phyloP scores from a whole-genome alignment of 352 stramenopile species.

The Globisporangium cederbergense region DNA sequence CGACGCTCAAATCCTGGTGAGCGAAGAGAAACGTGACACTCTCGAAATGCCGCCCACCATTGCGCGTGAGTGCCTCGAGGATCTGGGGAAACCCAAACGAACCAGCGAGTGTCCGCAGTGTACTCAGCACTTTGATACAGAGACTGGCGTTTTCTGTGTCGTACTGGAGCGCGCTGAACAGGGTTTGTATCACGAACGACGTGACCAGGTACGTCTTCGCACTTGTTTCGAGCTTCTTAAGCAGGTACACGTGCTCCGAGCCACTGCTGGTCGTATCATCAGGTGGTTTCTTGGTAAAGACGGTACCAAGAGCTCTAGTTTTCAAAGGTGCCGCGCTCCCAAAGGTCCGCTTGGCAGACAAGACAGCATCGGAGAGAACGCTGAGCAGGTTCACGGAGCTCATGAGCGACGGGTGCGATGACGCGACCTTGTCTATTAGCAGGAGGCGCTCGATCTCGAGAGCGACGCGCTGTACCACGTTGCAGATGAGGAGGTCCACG shows the following conservation, averaged over 20 bases:
- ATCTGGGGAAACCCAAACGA: slow-evolving; percentile 54
- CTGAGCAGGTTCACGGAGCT: slow-evolving; percentile 19
- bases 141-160: slow-evolving; percentile 11
- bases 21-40: slow-evolving; percentile 43
- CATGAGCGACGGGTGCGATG: slow-evolving; percentile 3
- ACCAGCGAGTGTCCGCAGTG: slow-evolving; percentile 30
- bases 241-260: slow-evolving; percentile 6
- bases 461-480: slow-evolving; percentile 48
- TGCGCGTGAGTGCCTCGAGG: slow-evolving; percentile 50
- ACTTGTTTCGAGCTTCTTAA: slow-evolving; percentile 3
- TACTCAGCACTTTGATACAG: slow-evolving; percentile 40
- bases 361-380: slow-evolving; percentile 7
- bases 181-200: slow-evolving; percentile 4
- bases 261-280: background rate
- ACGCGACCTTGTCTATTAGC: slow-evolving; percentile 1
- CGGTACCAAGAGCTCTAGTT: background rate
- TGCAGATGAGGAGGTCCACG: slow-evolving; percentile 53
- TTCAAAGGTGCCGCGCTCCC: background rate
- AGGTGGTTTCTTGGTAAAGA: background rate
- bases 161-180: slow-evolving; percentile 12
- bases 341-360: slow-evolving; percentile 7
- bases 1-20: slow-evolving; percentile 26
- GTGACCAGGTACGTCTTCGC: slow-evolving; percentile 10
- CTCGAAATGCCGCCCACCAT: slow-evolving; percentile 49
- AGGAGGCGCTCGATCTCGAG: slow-evolving; percentile 26